Percentiles rank a stretch among this genome's conserved stretches.
These are phyloP conservation scores for Erodium trifolium DNA, from an alignment of 441 rosid genomes.

Conservation along the genomic window DNA sequence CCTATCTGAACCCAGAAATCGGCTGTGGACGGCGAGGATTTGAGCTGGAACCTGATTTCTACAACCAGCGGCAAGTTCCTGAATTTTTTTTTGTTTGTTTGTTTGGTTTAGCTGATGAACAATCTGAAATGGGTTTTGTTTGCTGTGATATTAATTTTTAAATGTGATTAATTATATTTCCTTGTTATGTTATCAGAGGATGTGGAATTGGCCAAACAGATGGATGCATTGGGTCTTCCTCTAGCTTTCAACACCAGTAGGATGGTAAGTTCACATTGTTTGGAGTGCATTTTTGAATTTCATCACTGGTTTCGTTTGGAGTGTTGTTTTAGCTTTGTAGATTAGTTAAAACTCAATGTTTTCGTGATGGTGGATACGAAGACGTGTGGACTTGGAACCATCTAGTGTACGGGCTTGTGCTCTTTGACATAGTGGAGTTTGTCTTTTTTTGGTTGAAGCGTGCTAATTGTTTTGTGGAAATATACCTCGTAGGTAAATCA, in stretches of 20 bases:
- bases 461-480: background rate
- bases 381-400: background rate
- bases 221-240: constrained; percentile 74
- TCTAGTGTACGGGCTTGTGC: background rate
- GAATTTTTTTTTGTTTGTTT: background rate
- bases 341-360: background rate
- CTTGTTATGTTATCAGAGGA: constrained; percentile 27
- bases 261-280: constrained; percentile 31
- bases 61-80: constrained; percentile 31
- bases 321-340: background rate
- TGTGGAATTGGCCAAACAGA: constrained; percentile 38
- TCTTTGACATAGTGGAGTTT: background rate
- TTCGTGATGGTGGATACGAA: background rate
- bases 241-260: constrained; percentile 58
- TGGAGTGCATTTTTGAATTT: background rate
- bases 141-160: background rate
- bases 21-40: constrained; percentile 15
- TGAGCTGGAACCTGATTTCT: constrained; percentile 17
- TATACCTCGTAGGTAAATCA: background rate
- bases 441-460: background rate
- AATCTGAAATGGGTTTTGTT: background rate
- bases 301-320: background rate
- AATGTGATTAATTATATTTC: background rate
- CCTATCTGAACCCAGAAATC: constrained; percentile 27
- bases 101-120: background rate